Percentiles rank a stretch among this genome's conserved stretches.
phyloP scores from a whole-genome alignment of 805 yeast genomes.

The Lachancea fermentati region DNA sequence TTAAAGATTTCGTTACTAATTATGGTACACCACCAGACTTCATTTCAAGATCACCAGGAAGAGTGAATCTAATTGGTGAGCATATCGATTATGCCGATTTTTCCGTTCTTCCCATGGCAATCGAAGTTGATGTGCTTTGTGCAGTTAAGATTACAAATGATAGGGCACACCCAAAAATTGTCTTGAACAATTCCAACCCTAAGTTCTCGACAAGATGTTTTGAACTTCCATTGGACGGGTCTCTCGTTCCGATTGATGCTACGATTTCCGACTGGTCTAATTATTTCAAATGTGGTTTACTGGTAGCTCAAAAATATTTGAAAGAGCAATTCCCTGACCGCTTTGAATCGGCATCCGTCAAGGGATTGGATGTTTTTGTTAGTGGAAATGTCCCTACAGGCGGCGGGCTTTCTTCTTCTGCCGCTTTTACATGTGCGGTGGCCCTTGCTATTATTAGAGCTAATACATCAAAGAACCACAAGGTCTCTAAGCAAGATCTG shows the following conservation, averaged over 20 bases:
- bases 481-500: constrained; percentile 45
- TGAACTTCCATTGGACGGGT: constrained; percentile 38
- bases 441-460: constrained; percentile 52
- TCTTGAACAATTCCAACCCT: constrained; percentile 33
- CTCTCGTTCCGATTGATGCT: constrained; percentile 42
- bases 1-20: constrained; percentile 8
- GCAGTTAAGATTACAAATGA: constrained; percentile 38
- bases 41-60: constrained; percentile 61
- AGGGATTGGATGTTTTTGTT: constrained; percentile 48
- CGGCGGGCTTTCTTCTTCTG: constrained; percentile 64
- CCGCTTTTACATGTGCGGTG: constrained; percentile 65
- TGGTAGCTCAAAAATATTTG: constrained; percentile 51
- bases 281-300: constrained; percentile 60
- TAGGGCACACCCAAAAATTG: constrained; percentile 21
- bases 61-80: constrained; percentile 71
- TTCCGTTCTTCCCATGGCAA: constrained; percentile 69
- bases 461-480: constrained; percentile 37
- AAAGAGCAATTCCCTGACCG: constrained; percentile 29
- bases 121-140: constrained; percentile 54
- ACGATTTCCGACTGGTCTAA: constrained; percentile 53
- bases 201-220: constrained; percentile 35
- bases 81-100: constrained; percentile 67
- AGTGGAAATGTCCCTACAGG: constrained; percentile 70
- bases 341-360: constrained; percentile 29
- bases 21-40: constrained; percentile 38